Evolutionary conservation across 345 rosid genomes (phyloP).

Genomic region (Camelina laxa): DNA sequence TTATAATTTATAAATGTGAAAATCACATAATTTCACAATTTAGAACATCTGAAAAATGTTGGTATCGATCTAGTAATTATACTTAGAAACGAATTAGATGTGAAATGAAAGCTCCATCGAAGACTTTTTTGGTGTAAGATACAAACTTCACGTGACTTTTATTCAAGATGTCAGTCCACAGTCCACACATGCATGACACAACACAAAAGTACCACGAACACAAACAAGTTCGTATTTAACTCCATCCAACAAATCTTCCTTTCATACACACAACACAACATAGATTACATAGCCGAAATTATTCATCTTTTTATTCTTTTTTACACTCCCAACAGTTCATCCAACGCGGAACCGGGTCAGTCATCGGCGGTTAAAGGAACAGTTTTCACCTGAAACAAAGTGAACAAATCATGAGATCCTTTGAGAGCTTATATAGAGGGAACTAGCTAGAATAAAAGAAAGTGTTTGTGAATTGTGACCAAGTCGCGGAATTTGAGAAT

Average conservation of each 20-base stretch:
- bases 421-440: not conserved
- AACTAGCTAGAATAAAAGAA: not conserved
- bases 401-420: conserved; percentile 15
- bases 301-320: conserved; percentile 27
- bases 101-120: conserved; percentile 30
- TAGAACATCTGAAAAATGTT: not conserved
- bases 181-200: conserved; percentile 22
- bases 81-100: conserved; percentile 15
- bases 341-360: conserved; percentile 29
- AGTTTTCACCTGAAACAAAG: conserved; percentile 65
- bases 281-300: not conserved
- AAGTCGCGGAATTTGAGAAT: conserved; percentile 87
- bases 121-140: conserved; percentile 39
- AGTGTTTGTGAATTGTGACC: conserved; percentile 48
- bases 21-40: not conserved
- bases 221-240: conserved; percentile 23
- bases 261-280: conserved; percentile 15
- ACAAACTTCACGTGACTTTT: conserved; percentile 42
- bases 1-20: not conserved
- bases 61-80: not conserved
- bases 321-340: conserved; percentile 26
- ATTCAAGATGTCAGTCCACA: conserved; percentile 28
- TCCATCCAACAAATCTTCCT: conserved; percentile 7
- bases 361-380: conserved; percentile 77
- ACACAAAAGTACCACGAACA: conserved; percentile 18